phyloP scores from a whole-genome alignment of 495 filamentous ascomycete genomes.

The Neurospora terricola region DNA sequence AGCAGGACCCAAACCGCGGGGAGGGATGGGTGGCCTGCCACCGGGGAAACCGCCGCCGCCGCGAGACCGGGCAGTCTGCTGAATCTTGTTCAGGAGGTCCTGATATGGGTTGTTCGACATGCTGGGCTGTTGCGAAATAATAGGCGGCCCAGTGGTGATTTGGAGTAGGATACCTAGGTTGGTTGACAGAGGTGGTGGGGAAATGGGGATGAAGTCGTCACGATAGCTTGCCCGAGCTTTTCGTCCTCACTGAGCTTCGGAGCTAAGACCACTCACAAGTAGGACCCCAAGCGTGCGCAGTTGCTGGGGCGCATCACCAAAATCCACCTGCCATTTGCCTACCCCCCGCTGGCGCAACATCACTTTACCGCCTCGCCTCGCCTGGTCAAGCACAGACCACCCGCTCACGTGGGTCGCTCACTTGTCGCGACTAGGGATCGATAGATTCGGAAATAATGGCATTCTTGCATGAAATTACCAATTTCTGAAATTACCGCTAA shows the following conservation, averaged over 20 bases:
- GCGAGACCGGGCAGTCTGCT: constrained; percentile 12
- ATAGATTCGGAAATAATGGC: too few relatives aligned
- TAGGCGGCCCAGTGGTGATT: constrained; percentile 3
- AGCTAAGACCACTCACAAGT: background rate
- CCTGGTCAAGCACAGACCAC: background rate
- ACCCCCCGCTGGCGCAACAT: background rate
- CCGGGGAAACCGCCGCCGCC: constrained; percentile 29
- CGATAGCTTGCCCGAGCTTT: background rate
- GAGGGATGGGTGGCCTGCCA: constrained; percentile 21
- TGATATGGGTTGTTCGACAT: constrained; percentile 42
- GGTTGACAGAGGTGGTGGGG: background rate
- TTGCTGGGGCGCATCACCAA: background rate
- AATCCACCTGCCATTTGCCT: background rate
- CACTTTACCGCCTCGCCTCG: background rate
- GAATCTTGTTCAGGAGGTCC: constrained; percentile 29
- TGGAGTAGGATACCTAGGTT: constrained; percentile 1
- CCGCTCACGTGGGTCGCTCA: background rate
- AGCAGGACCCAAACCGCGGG: constrained; percentile 19
- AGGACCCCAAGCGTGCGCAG: background rate
- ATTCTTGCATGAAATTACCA: too few relatives aligned
- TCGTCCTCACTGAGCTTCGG: background rate
- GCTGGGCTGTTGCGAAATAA: constrained; percentile 12
- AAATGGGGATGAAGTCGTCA: background rate
- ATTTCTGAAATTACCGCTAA: too few relatives aligned
- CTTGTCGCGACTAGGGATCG: background rate